Conservation (phyloP, 2,329 filamentous ascomycete species). For the Phialophora verrucosa region DNA sequence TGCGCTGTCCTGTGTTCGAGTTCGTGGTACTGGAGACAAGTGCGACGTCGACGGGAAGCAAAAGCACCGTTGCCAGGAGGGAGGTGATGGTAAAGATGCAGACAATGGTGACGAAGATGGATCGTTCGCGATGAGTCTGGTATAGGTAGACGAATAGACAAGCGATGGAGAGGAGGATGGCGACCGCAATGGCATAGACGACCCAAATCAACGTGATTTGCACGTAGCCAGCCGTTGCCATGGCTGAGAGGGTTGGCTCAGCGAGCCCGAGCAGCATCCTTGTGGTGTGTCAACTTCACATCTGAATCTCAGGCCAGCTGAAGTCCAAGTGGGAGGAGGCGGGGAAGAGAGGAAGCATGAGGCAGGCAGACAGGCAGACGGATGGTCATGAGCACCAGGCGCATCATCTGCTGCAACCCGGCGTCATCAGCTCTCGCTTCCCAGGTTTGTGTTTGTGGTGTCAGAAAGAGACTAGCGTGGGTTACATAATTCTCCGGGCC, state of each 20-base stretch:
- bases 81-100: constrained; percentile 86
- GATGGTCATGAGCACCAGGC: not conserved
- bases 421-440: constrained; percentile 14
- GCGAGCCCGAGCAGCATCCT: not conserved
- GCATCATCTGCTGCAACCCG: not conserved
- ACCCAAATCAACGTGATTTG: constrained; percentile 95
- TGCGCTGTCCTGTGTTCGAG: constrained; percentile 77
- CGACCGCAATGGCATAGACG: constrained; percentile 83
- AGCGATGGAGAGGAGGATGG: constrained; percentile 75
- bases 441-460: constrained; percentile 2
- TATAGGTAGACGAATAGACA: constrained; percentile 89
- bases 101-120: constrained; percentile 78
- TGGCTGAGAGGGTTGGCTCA: constrained; percentile 43
- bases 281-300: not conserved
- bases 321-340: not conserved
- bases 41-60: constrained; percentile 93
- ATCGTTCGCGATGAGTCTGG: constrained; percentile 86
- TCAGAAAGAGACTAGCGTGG: not conserved
- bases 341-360: not conserved
- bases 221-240: constrained; percentile 65
- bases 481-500: not conserved
- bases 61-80: constrained; percentile 86
- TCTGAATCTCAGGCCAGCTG: constrained; percentile 19
- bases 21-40: constrained; percentile 87
- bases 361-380: not conserved